Evolutionary conservation across 345 rosid genomes (phyloP), one percentile per base, ranked within the genome.

Genomic region (Boechera divaricarpa): DNA sequence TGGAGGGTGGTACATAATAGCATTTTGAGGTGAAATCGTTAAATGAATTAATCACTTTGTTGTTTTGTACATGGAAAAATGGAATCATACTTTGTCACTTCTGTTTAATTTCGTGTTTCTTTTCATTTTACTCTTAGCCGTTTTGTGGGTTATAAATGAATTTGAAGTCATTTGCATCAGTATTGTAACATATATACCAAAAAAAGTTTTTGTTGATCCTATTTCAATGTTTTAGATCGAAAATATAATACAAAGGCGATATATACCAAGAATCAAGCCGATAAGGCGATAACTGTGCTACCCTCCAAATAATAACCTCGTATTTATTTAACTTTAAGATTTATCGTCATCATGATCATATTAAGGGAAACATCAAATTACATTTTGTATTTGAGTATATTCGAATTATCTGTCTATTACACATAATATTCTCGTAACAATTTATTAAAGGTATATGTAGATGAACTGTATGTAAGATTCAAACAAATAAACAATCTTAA

Each of bases 11-110:
- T 69, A 38, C 21, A 52, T 69, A 69, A n/a, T 38, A 52, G 47
- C 70, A 63, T 44, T 36, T 26, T 57, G 60, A 75, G 32, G 18
- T 24, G 51, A 45, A 69, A 53, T 7, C 62, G 74, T 62, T 68
- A 5, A 18, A 67, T 51, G 28, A 63, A 16, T 13, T 52, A 63
- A 39, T 21, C 16, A 10, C 38, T 48, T 36, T 38, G 31, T 67
- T 67, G 44, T 18, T 48, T 67, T 36, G 56, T 69, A 29, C 24
- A 2, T 56, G n/a, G 35, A 32, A 55, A 29, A n/a, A 2, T 56
- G n/a, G 35, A 32, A 55, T 52, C 39, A 51, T 72, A 12, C 6
- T 45, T 35, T 54, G 29, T 61, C 3, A 52, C 10, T 51, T 21
- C 31, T 32, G 54, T 73, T 41, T 55, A 1, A 4, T 66, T 24